A percentile compares a stretch with the other conserved stretches of the same genome.
Conservation (phyloP, 768 basidiomycete genomes). For the Tulasnella sp. region DNA sequence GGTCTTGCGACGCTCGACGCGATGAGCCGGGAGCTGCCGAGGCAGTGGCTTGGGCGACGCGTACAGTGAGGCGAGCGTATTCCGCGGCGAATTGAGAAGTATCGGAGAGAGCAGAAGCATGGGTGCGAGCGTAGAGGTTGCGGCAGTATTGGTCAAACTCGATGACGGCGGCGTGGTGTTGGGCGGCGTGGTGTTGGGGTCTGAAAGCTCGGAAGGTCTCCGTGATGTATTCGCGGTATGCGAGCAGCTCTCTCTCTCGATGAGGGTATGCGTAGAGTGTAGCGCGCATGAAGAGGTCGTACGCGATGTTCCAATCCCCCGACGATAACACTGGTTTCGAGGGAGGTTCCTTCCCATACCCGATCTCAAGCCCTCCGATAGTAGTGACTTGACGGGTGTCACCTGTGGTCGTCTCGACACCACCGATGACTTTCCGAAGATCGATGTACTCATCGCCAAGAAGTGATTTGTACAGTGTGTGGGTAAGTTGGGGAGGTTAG, state of each 20-base stretch:
- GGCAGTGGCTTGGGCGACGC: background rate
- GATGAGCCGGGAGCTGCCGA: background rate
- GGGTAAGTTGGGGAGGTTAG: no score
- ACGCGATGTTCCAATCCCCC: background rate
- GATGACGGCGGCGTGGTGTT: background rate
- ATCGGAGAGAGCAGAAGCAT: background rate
- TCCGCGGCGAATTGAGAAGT: background rate
- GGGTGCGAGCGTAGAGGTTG: background rate
- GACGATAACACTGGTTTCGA: background rate
- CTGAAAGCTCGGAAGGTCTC: background rate
- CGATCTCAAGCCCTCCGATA: background rate
- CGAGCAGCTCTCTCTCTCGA: conserved; percentile 1
- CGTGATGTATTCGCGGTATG: background rate
- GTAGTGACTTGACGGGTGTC: background rate
- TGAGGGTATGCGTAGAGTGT: conserved; percentile 10
- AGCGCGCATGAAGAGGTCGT: background rate
- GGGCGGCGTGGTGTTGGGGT: no score
- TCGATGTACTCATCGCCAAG: conserved; percentile 15
- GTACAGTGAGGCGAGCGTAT: background rate
- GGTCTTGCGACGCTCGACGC: background rate
- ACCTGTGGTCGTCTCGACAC: background rate
- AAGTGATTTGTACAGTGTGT: no score
- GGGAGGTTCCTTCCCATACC: background rate
- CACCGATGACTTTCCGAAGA: conserved; percentile 15
- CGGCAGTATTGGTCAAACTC: conserved; percentile 8